Percentiles rank a stretch among this genome's conserved stretches.
These are phyloP conservation scores for Fistulifera solaris DNA, from an alignment of 108 stramenopile species.

Conservation along the genomic window DNA sequence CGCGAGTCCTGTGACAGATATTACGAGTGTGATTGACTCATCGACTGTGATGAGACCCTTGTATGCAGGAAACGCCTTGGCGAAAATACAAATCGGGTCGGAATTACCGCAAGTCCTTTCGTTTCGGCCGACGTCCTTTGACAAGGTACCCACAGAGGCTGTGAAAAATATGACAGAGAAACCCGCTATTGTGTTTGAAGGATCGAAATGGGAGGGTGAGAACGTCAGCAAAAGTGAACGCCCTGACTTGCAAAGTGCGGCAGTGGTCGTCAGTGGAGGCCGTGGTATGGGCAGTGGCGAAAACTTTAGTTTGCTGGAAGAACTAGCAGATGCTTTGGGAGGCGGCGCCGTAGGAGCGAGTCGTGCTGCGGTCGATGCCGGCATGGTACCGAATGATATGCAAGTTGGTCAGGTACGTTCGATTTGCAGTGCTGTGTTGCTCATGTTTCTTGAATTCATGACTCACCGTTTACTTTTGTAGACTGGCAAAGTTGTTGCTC, in stretches of 20 bases:
- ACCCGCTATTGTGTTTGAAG: constrained; percentile 30
- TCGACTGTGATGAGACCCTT: constrained; percentile 90
- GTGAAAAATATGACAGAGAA: constrained; percentile 15
- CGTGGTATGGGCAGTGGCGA: constrained; percentile 94
- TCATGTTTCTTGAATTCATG: no score
- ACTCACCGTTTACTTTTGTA: background rate
- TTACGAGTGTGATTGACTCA: constrained; percentile 77
- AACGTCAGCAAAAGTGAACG: constrained; percentile 79
- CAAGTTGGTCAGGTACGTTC: constrained; percentile 99
- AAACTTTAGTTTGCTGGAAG: constrained; percentile 92
- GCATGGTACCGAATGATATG: constrained; percentile 95
- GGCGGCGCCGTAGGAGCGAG: constrained; percentile 87
- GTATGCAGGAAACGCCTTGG: constrained; percentile 99
- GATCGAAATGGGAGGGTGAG: constrained; percentile 59
- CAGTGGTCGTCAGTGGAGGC: constrained; percentile 93
- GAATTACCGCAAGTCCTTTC: constrained; percentile 69
- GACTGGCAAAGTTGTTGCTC: constrained; percentile 13
- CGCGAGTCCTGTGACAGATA: constrained; percentile 86
- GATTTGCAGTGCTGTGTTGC: constrained; percentile 62
- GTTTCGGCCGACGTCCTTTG: constrained; percentile 93
- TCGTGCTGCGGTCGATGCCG: constrained; percentile 97
- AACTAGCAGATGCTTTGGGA: constrained; percentile 93
- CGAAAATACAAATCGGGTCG: constrained; percentile 72
- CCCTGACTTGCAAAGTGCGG: constrained; percentile 88
- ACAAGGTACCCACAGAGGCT: constrained; percentile 71